A percentile compares a stretch with the other conserved stretches of the same genome.
Evolutionary conservation across 1,284 basidiomycete species (phyloP).

Genomic region (Rhodotorula sp.): DNA sequence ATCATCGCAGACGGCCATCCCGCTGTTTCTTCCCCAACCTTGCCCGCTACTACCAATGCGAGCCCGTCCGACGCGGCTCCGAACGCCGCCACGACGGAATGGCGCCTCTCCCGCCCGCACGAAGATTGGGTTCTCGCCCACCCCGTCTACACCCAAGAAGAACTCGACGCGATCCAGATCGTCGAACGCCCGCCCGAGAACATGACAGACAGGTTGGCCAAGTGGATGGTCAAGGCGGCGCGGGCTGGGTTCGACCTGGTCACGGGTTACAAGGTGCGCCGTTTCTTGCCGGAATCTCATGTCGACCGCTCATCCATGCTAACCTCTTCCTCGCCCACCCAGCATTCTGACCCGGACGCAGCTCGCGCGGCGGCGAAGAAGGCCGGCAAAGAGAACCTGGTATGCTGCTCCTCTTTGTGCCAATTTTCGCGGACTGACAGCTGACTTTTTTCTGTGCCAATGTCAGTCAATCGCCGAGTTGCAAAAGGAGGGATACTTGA

Average conservation of each 20-base stretch:
- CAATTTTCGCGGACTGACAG: not conserved
- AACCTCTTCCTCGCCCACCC: not conserved
- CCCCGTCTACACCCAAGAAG: constrained; percentile 67
- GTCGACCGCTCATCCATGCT: too few species aligned
- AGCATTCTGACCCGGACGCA: constrained; percentile 54
- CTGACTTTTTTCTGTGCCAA: not conserved
- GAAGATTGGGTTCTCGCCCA: constrained; percentile 71
- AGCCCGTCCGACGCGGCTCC: not conserved
- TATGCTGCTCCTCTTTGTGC: not conserved
- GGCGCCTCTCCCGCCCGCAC: constrained; percentile 23
- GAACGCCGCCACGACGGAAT: not conserved
- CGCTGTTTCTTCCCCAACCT: not conserved
- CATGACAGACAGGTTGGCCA: constrained; percentile 69
- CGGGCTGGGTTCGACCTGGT: constrained; percentile 67
- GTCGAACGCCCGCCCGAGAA: constrained; percentile 67
- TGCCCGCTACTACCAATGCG: not conserved
- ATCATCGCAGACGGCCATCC: not conserved
- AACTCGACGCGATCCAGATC: constrained; percentile 77
- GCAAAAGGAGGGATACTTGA: constrained; percentile 49
- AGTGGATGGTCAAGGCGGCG: constrained; percentile 61
- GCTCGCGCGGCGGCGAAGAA: constrained; percentile 21
- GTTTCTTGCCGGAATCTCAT: too few species aligned
- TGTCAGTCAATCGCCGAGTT: constrained; percentile 12
- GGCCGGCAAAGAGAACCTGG: constrained; percentile 35
- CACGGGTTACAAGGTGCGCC: constrained; percentile 65